Evolutionary conservation across 768 basidiomycete genomes (phyloP).

Genomic region (Dentipellis fragilis): DNA sequence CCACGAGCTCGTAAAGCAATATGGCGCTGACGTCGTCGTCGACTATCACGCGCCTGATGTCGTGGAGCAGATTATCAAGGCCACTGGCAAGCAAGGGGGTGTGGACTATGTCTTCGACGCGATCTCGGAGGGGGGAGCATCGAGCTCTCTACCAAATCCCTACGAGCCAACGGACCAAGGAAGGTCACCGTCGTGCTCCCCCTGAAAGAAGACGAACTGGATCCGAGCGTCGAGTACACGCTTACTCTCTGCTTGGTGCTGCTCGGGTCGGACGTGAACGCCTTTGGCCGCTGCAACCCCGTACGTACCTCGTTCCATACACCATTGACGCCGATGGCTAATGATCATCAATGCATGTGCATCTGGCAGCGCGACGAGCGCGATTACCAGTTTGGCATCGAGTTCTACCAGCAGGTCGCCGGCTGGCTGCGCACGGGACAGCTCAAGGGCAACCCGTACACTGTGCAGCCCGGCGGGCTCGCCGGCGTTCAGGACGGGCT

Average conservation of each 20-base stretch:
- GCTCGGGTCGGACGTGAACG: neutral
- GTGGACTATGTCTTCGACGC: neutral
- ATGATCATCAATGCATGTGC: too few relatives aligned
- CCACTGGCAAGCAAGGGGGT: neutral
- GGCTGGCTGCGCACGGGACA: neutral
- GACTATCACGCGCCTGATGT: constrained; percentile 15
- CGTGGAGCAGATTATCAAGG: neutral
- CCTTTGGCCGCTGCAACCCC: neutral
- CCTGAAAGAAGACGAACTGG: neutral
- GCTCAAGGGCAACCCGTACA: neutral
- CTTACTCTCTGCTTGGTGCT: neutral
- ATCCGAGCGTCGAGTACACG: neutral
- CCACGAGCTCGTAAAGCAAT: constrained; percentile 24
- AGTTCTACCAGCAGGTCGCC: neutral
- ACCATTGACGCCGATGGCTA: too few relatives aligned
- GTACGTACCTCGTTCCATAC: neutral
- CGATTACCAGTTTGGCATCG: neutral
- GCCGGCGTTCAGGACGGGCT: neutral
- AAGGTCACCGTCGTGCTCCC: neutral
- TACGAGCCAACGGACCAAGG: neutral
- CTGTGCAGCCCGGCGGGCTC: neutral
- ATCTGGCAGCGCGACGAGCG: neutral
- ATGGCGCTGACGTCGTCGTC: constrained; percentile 26
- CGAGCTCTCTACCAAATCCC: neutral
- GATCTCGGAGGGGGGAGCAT: neutral